A percentile compares a stretch with the other conserved stretches of the same genome.
phyloP scores from a whole-genome alignment of 345 rosid species.

The Salix suchowensis region DNA sequence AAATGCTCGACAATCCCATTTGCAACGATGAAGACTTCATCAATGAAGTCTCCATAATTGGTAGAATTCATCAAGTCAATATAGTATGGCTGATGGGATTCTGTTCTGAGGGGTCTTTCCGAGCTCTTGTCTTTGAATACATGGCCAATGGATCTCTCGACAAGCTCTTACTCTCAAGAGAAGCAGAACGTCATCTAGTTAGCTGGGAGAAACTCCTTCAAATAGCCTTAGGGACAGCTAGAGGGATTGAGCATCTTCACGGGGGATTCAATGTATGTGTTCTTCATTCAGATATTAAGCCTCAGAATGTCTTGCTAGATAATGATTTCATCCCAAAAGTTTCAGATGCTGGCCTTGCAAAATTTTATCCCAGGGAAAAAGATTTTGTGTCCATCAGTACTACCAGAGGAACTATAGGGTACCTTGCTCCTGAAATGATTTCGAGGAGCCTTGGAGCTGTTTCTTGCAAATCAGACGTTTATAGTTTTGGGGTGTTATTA shows the following conservation, averaged over 20 bases:
- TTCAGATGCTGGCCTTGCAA: slow-evolving; percentile 31
- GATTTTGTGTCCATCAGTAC: slow-evolving; percentile 16
- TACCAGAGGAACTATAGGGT: slow-evolving; percentile 18
- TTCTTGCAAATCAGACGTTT: slow-evolving; percentile 29
- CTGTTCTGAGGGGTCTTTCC: slow-evolving; percentile 23
- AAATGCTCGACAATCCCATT: slow-evolving; percentile 15
- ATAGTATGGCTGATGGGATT: slow-evolving; percentile 19
- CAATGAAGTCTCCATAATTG: slow-evolving; percentile 15
- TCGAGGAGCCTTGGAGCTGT: slow-evolving; percentile 13
- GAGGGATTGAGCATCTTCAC: slow-evolving; percentile 28
- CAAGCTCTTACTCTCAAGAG: slow-evolving; percentile 13
- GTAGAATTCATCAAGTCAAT: slow-evolving; percentile 21
- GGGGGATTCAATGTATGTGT: slow-evolving; percentile 23
- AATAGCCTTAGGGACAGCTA: slow-evolving; percentile 24
- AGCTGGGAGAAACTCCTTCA: slow-evolving; percentile 24
- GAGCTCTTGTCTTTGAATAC: slow-evolving; percentile 15
- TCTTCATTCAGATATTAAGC: slow-evolving; percentile 33
- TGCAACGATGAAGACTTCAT: slow-evolving; percentile 12
- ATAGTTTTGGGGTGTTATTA: slow-evolving; percentile 26
- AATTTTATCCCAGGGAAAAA: slow-evolving; percentile 15
- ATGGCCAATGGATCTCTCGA: slow-evolving; percentile 26
- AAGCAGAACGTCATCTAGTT: slow-evolving; percentile 2
- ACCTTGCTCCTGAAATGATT: slow-evolving; percentile 26
- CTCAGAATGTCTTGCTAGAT: slow-evolving; percentile 31
- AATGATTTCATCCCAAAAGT: slow-evolving; percentile 21